Evolutionary conservation across 306 rosid genomes (phyloP).

Genomic region (Inga leiocalycina): DNA sequence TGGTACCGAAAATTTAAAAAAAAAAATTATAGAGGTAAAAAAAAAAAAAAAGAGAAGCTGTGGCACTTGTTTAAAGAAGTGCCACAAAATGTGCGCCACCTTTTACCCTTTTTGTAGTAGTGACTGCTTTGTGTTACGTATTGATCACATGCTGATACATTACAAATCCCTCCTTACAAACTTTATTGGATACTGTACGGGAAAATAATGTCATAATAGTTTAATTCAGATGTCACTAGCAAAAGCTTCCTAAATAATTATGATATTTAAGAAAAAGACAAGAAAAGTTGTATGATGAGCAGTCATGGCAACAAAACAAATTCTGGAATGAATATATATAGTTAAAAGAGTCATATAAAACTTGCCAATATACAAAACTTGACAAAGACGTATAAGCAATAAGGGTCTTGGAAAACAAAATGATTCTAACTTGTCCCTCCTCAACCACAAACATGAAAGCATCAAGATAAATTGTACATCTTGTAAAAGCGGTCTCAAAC

Average conservation of each 20-base stretch:
- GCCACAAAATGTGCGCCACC: no score
- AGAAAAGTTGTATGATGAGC: background rate
- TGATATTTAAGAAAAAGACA: background rate
- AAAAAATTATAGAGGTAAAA: no score
- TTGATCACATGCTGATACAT: conserved; percentile 15
- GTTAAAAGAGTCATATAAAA: conserved; percentile 13
- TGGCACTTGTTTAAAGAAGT: no score
- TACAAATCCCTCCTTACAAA: conserved; percentile 19
- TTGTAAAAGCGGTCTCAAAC: conserved; percentile 73
- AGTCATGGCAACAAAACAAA: conserved; percentile 1
- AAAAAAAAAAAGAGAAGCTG: no score
- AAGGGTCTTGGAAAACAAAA: conserved; percentile 73
- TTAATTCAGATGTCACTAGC: conserved; percentile 19
- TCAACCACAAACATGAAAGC: conserved; percentile 73
- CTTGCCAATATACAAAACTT: conserved; percentile 80
- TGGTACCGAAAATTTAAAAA: no score
- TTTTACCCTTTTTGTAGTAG: no score
- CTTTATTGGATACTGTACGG: background rate
- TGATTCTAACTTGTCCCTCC: conserved; percentile 61
- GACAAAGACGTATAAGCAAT: conserved; percentile 66
- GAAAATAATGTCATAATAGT: conserved; percentile 19
- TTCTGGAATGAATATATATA: conserved; percentile 1
- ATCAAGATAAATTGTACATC: conserved; percentile 64
- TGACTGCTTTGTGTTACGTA: background rate
- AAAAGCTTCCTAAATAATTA: background rate